Evolutionary conservation across 805 yeast species (phyloP).

Genomic region (Pichia nakasei): DNA sequence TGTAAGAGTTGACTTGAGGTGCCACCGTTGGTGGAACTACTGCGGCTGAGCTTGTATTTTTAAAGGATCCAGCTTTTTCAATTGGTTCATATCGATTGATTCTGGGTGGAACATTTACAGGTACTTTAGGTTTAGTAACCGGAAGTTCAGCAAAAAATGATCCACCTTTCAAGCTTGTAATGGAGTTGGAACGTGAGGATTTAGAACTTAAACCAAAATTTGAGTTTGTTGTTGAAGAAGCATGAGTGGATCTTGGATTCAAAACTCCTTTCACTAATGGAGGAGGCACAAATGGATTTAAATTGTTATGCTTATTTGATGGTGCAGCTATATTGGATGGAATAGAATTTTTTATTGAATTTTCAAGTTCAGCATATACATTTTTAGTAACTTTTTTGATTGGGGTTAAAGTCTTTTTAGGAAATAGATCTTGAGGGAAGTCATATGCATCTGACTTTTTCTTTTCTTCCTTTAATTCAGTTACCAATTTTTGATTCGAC

Average conservation of each 20-base stretch:
- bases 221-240: neutral
- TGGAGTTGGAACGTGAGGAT: constrained; percentile 1
- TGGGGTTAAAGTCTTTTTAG: constrained; percentile 31
- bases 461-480: constrained; percentile 37
- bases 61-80: constrained; percentile 11
- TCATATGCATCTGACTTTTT: constrained; percentile 71
- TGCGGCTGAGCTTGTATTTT: constrained; percentile 12
- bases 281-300: constrained; percentile 1
- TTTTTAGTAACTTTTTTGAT: constrained; percentile 28
- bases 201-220: neutral
- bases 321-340: too few relatives aligned
- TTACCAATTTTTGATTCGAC: neutral
- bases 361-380: constrained; percentile 23
- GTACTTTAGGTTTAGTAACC: constrained; percentile 10
- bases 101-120: neutral
- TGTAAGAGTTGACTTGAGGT: neutral
- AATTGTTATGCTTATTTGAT: too few relatives aligned
- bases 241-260: constrained; percentile 3
- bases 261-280: constrained; percentile 17
- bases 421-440: constrained; percentile 51
- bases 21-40: constrained; percentile 2
- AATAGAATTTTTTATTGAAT: neutral
- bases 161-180: neutral
- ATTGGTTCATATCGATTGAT: constrained; percentile 2
- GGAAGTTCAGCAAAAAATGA: constrained; percentile 53